Percentiles rank a stretch among this genome's conserved stretches.
These are phyloP conservation scores for Amanita molliuscula DNA, from an alignment of 768 basidiomycete genomes.

Conservation along the genomic window DNA sequence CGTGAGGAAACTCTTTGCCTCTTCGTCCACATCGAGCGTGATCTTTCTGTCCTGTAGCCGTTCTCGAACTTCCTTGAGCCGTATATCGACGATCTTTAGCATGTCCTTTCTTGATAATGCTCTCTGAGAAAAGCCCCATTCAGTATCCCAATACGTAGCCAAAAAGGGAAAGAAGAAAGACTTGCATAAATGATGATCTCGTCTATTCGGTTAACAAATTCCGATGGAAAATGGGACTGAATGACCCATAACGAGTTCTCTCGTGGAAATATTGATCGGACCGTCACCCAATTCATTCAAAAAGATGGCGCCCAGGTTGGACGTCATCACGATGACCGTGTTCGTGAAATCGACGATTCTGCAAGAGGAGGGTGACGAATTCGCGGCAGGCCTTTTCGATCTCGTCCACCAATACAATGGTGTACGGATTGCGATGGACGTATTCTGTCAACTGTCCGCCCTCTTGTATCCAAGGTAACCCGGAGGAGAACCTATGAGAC, in stretches of 20 bases:
- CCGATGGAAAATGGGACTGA: conserved; percentile 81
- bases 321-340: conserved; percentile 92
- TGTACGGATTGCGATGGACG: conserved; percentile 84
- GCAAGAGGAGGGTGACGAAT: conserved; percentile 44
- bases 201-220: conserved; percentile 87
- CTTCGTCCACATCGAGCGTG: conserved; percentile 63
- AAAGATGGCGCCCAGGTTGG: conserved; percentile 76
- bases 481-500: conserved; percentile 53
- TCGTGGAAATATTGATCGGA: conserved; percentile 49
- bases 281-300: conserved; percentile 71
- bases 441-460: conserved; percentile 93
- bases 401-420: conserved; percentile 78
- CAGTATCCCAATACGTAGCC: neutral
- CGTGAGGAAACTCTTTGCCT: conserved; percentile 65
- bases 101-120: conserved; percentile 70
- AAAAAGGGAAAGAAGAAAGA: conserved; percentile 9
- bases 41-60: conserved; percentile 78
- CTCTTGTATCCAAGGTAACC: conserved; percentile 90
- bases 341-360: conserved; percentile 80
- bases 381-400: conserved; percentile 83
- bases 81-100: conserved; percentile 79
- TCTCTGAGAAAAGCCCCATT: conserved; percentile 39
- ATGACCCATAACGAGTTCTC: conserved; percentile 66
- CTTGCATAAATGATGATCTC: conserved; percentile 72
- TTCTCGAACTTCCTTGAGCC: conserved; percentile 76